A percentile compares a stretch with the other conserved stretches of the same genome.
Evolutionary conservation across 192 early-diverging fungal genomes (phyloP).

Genomic region (Umbelopsis vinacea): DNA sequence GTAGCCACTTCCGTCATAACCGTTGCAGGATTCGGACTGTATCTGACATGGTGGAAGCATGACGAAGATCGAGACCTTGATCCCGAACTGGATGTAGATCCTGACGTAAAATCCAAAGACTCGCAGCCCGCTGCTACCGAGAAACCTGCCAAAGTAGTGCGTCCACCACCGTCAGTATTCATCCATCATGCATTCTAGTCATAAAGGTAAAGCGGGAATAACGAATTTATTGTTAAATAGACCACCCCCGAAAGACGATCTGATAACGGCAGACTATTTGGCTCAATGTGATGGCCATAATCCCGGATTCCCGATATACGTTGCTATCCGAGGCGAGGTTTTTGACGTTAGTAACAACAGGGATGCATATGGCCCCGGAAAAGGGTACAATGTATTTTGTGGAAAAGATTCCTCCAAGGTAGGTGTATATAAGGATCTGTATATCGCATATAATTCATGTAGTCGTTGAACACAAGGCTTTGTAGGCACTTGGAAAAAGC

Average conservation of each 20-base stretch:
- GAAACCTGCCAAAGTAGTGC: not conserved
- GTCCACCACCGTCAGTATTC: constrained; percentile 7
- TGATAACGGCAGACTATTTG: constrained; percentile 62
- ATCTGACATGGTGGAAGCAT: not conserved
- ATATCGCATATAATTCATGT: not conserved
- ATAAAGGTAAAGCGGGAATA: no score
- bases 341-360: constrained; percentile 74
- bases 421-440: constrained; percentile 3
- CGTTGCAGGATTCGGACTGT: not conserved
- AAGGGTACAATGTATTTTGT: constrained; percentile 76
- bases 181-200: no score
- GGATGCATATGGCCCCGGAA: constrained; percentile 66
- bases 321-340: constrained; percentile 81
- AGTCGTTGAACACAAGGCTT: not conserved
- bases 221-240: not conserved
- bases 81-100: not conserved
- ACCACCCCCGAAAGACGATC: constrained; percentile 36
- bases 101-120: not conserved
- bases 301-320: constrained; percentile 64
- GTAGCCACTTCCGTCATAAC: not conserved
- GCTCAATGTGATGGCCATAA: constrained; percentile 67
- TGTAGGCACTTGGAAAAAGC: constrained; percentile 64
- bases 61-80: constrained; percentile 1
- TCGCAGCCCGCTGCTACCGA: not conserved
- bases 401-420: constrained; percentile 82